phyloP scores from a whole-genome alignment of 192 early-diverging fungal genomes.

The Dimargaris xerosporica region DNA sequence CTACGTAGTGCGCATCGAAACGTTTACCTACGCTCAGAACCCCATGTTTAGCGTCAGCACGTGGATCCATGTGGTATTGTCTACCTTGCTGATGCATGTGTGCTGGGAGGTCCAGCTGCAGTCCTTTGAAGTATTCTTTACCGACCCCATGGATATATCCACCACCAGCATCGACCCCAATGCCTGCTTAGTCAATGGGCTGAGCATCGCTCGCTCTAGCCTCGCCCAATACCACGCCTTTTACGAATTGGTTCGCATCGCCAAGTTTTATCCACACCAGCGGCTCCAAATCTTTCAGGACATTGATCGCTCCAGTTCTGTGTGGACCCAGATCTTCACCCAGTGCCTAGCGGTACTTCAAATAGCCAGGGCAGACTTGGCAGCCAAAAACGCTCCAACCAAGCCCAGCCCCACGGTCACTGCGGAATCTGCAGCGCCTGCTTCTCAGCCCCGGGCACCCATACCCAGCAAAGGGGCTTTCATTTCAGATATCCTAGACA shows the following conservation, averaged over 20 bases:
- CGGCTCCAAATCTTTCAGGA: constrained; percentile 5
- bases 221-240: constrained; percentile 1
- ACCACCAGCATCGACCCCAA: background rate
- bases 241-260: constrained; percentile 7
- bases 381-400: background rate
- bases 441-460: background rate
- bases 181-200: constrained; percentile 2
- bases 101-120: constrained; percentile 2
- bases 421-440: background rate
- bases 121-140: constrained; percentile 5
- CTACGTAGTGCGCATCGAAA: no score
- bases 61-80: background rate
- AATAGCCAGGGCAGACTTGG: background rate
- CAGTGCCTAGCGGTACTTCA: constrained; percentile 1
- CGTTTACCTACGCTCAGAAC: background rate
- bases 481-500: background rate
- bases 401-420: background rate
- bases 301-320: constrained; percentile 3
- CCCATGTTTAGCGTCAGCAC: background rate
- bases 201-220: background rate
- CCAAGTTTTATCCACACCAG: background rate
- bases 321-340: background rate
- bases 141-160: constrained; percentile 6
- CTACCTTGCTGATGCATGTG: background rate
- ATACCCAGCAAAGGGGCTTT: background rate